Conservation (phyloP, 805 yeast species). For the Metschnikowia anglica region DNA sequence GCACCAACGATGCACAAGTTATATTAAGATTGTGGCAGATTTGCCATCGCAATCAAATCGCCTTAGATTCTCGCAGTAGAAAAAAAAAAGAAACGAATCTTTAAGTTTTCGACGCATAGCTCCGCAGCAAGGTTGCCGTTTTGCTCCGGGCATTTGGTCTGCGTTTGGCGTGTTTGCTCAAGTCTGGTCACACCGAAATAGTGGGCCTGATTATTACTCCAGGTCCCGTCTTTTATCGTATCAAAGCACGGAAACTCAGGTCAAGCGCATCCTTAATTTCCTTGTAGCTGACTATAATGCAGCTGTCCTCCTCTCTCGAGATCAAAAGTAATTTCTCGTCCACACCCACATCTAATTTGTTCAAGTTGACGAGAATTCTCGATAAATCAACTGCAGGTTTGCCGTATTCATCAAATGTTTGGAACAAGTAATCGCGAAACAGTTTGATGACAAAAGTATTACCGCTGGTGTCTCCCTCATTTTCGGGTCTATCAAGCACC, state of each 20-base stretch:
- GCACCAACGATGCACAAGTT: neutral
- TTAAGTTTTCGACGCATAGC: neutral
- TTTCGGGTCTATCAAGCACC: conserved; percentile 72
- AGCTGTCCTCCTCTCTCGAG: conserved; percentile 79
- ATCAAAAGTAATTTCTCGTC: conserved; percentile 81
- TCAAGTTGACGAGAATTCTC: conserved; percentile 73
- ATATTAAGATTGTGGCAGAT: neutral
- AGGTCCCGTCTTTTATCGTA: conserved; percentile 1
- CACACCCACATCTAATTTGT: conserved; percentile 89
- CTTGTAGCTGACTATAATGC: conserved; percentile 81
- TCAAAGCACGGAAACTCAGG: conserved; percentile 52
- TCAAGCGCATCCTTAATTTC: conserved; percentile 75
- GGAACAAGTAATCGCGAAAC: conserved; percentile 83
- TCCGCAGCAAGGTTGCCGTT: conserved; percentile 1
- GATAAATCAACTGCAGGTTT: conserved; percentile 77
- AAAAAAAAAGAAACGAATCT: conserved; percentile 1
- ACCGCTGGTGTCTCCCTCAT: conserved; percentile 58
- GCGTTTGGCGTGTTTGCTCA: neutral
- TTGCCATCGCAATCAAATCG: neutral
- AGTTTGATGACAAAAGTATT: conserved; percentile 59
- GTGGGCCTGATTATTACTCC: too few relatives aligned
- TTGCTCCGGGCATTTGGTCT: neutral
- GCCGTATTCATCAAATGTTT: conserved; percentile 76
- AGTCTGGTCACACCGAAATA: neutral
- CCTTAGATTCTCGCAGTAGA: neutral